These are phyloP conservation scores for Debaryomycetaceae sp. DNA, from an alignment of 1,139 yeast species.

Conservation along the genomic window DNA sequence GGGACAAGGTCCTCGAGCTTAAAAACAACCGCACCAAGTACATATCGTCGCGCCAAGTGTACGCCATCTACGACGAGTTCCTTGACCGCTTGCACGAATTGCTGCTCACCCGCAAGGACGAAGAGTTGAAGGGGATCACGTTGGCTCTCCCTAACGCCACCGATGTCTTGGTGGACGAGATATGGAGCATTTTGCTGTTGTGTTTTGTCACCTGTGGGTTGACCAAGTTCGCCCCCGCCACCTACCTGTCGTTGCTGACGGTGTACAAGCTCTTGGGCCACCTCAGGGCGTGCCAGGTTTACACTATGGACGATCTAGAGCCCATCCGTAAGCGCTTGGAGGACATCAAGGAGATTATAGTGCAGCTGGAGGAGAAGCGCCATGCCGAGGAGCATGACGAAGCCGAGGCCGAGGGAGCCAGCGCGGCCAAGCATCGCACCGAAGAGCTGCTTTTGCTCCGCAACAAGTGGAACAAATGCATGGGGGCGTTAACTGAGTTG, in stretches of 20 bases:
- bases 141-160: conserved; percentile 41
- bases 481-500: conserved; percentile 48
- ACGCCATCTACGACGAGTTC: conserved; percentile 50
- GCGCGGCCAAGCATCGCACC: conserved; percentile 25
- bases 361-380: conserved; percentile 34
- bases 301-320: conserved; percentile 74
- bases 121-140: conserved; percentile 42
- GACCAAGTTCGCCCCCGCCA: conserved; percentile 87
- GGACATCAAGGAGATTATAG: conserved; percentile 63
- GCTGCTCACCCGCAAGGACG: conserved; percentile 44
- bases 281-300: conserved; percentile 72
- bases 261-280: conserved; percentile 80
- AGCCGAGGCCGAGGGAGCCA: conserved; percentile 14
- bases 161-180: conserved; percentile 79
- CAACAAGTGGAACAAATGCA: conserved; percentile 56
- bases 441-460: conserved; percentile 58
- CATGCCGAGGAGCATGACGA: conserved; percentile 19
- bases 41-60: conserved; percentile 61
- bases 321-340: conserved; percentile 70
- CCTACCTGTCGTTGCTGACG: conserved; percentile 82
- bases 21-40: conserved; percentile 64
- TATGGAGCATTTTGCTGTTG: conserved; percentile 78
- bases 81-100: conserved; percentile 48
- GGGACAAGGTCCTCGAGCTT: conserved; percentile 48
- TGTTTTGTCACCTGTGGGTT: conserved; percentile 90